Conservation (phyloP, 1,284 basidiomycete species). For the Psilocybe mexicana region DNA sequence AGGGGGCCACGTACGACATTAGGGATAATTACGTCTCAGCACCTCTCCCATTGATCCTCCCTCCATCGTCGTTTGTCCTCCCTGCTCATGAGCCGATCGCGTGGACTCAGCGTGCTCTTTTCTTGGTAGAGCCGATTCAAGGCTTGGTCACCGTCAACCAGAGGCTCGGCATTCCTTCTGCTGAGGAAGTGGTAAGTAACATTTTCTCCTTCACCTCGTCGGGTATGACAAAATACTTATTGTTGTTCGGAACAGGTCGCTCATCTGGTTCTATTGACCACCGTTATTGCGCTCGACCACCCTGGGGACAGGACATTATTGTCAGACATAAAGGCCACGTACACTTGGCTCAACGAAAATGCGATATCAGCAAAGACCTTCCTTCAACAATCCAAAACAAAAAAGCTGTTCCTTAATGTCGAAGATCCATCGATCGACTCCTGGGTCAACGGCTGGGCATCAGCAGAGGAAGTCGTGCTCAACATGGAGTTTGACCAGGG, state of each 20-base stretch:
- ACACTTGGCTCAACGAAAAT: conserved; percentile 13
- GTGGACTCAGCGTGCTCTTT: conserved; percentile 18
- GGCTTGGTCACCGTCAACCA: conserved; percentile 6
- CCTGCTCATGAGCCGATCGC: conserved; percentile 12
- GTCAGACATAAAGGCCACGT: conserved; percentile 14
- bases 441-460: conserved; percentile 11
- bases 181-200: conserved; percentile 11
- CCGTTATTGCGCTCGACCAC: conserved; percentile 9
- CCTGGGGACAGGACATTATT: conserved; percentile 9
- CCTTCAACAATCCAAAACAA: not conserved
- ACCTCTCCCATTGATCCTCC: conserved; percentile 28
- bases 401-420: conserved; percentile 15
- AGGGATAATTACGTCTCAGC: conserved; percentile 19
- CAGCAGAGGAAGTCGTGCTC: conserved; percentile 12
- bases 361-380: not conserved
- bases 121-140: conserved; percentile 8
- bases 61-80: conserved; percentile 10
- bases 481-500: conserved; percentile 13
- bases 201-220: not conserved
- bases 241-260: conserved; percentile 5
- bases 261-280: conserved; percentile 13
- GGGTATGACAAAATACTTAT: too few species aligned
- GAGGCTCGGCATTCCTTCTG: conserved; percentile 8
- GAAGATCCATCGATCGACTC: conserved; percentile 7
- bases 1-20: conserved; percentile 3